Conservation (phyloP, 2,329 filamentous ascomycete genomes). For the Apiospora sp. region DNA sequence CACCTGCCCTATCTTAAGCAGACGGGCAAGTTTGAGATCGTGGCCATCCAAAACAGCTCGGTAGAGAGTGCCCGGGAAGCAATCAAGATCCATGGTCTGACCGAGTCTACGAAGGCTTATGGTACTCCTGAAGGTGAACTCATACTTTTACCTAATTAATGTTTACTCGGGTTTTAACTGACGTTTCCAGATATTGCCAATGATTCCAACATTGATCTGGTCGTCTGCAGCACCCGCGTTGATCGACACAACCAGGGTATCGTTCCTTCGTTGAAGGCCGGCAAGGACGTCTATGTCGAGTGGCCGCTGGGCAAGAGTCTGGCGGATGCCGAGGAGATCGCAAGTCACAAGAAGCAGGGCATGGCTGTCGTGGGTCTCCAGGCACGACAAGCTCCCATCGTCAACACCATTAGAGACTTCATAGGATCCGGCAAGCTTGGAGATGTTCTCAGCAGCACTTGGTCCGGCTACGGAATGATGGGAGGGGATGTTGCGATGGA, state of each 20-base stretch:
- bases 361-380: conserved; percentile 10
- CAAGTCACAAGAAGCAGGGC: background rate
- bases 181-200: background rate
- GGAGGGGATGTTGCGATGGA: background rate
- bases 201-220: conserved; percentile 20
- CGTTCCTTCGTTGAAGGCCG: conserved; percentile 8
- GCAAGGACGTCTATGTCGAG: conserved; percentile 26
- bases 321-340: conserved; percentile 8
- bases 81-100: conserved; percentile 1
- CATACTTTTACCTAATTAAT: too few relatives aligned
- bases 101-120: background rate
- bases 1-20: conserved; percentile 23
- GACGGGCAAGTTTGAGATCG: conserved; percentile 16
- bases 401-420: conserved; percentile 6
- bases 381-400: background rate
- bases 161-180: too few relatives aligned
- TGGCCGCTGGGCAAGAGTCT: conserved; percentile 25
- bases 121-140: too few relatives aligned
- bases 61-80: conserved; percentile 11
- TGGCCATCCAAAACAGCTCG: conserved; percentile 23
- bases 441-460: conserved; percentile 20
- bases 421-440: conserved; percentile 15
- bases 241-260: conserved; percentile 3
- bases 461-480: background rate
- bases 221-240: conserved; percentile 18